Base-by-base conservation (phyloP, 2,329 filamentous ascomycete genomes). In the Magnaporthiopsis incrustans region DNA sequence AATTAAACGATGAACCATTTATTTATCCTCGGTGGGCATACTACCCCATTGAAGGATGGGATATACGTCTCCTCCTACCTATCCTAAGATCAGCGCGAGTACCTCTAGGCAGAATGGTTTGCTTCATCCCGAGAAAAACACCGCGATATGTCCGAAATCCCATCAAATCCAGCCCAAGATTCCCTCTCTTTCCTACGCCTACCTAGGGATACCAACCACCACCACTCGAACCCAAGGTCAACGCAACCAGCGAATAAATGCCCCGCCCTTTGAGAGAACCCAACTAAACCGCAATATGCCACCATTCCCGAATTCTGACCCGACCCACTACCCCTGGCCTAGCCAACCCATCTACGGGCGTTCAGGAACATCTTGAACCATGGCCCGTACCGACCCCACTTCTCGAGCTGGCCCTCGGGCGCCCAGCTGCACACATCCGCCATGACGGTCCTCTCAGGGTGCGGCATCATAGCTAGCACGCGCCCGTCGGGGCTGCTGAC, bases 401-500 rank as follows among this genome's bases (percentile, higher is more conserved):
- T 81, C 15, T 85, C 84, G 7, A 81, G 67, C 65, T 85, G 80
- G 44, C 77, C 77, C 4, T 70, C 70, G 10, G 91, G 89, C 67
- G 89, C 78, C 75, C 88, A 97, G 74, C 90, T 94, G 60, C 83
- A 86, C 66, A 92, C 88, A 65, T 91, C 90, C 65, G 86, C 86
- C 79, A 96, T 79, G 65, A 96, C 87, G 22, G 91, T 96, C n/a
- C 92, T 85, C 79, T 97, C 92, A 1, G 92, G 92, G 75, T 97
- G 92, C 66, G 93, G 93, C 92, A 97, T 97, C 78, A 97, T 85
- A 8, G 92, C 92, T 69, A 97, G 76, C 1, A 96, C 90, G 65
- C 91, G 84, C 15, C 92, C 92, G 72, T 96, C 89, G 58, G 80
- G 83, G 70, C 85, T 92, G 69, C 89, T 82, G 32, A 96, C 89